phyloP scores from a whole-genome alignment of 495 filamentous ascomycete genomes.

The Hyaloscypha finlandica region DNA sequence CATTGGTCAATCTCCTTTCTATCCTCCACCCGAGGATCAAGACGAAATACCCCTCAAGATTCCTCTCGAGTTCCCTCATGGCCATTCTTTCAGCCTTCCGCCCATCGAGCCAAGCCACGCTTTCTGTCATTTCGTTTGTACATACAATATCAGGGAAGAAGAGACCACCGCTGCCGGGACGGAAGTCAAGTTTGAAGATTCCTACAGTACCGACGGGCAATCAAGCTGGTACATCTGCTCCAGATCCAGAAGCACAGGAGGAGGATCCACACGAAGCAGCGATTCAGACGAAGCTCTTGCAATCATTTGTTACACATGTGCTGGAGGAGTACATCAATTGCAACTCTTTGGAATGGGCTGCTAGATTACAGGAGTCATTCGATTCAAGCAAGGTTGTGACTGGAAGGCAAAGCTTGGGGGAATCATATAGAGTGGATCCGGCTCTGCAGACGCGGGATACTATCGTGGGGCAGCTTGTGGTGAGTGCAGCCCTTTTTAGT shows the following conservation, averaged over 20 bases:
- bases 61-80: slow-evolving; percentile 85
- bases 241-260: slow-evolving; percentile 78
- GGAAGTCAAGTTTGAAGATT: slow-evolving; percentile 53
- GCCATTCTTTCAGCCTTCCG: slow-evolving; percentile 72
- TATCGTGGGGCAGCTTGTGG: slow-evolving; percentile 75
- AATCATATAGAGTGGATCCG: slow-evolving; percentile 64
- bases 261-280: slow-evolving; percentile 60
- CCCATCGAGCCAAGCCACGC: slow-evolving; percentile 65
- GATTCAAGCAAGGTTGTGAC: slow-evolving; percentile 61
- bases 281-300: slow-evolving; percentile 69
- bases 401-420: slow-evolving; percentile 56
- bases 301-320: slow-evolving; percentile 84
- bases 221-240: slow-evolving; percentile 49
- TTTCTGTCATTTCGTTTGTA: slow-evolving; percentile 73
- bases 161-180: slow-evolving; percentile 71
- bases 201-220: slow-evolving; percentile 2
- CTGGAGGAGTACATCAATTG: slow-evolving; percentile 76
- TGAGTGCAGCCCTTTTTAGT: slow-evolving; percentile 41
- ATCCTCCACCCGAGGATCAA: slow-evolving; percentile 86
- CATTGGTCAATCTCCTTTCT: slow-evolving; percentile 75
- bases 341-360: slow-evolving; percentile 70
- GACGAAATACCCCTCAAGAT: slow-evolving; percentile 89
- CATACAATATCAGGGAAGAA: slow-evolving; percentile 71
- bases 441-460: slow-evolving; percentile 63
- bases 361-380: slow-evolving; percentile 72